A percentile compares a stretch with the other conserved stretches of the same genome.
phyloP scores from a whole-genome alignment of 1,284 basidiomycete species.

The Exobasidium cylindrosporum region DNA sequence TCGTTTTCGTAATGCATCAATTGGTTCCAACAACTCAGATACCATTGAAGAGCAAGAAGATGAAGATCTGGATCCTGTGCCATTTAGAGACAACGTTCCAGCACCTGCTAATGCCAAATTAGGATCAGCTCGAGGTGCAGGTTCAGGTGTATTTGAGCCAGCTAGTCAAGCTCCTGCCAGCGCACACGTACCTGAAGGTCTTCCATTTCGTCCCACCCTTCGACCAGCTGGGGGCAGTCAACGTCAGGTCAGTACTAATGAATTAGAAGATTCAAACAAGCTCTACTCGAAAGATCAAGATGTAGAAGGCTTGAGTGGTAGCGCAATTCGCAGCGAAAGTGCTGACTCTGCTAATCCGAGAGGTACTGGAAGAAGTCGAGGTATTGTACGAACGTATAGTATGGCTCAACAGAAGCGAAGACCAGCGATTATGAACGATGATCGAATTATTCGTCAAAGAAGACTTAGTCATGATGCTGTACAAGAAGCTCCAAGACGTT shows the following conservation, averaged over 20 bases:
- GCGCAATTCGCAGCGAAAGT: conserved; percentile 1
- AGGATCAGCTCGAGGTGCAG: conserved; percentile 10
- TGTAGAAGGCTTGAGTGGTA: not conserved
- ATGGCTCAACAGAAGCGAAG: conserved; percentile 51
- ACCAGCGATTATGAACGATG: conserved; percentile 44
- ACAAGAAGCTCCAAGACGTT: conserved; percentile 59
- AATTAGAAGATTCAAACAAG: conserved; percentile 5
- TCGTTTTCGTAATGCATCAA: conserved; percentile 10
- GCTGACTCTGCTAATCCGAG: not conserved
- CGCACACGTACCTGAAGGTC: conserved; percentile 8
- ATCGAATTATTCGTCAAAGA: conserved; percentile 45
- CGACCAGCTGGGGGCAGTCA: conserved; percentile 20
- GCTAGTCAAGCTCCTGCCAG: conserved; percentile 8
- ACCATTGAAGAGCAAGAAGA: conserved; percentile 12
- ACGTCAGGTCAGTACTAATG: conserved; percentile 12
- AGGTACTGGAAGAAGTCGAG: conserved; percentile 12
- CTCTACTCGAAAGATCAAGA: conserved; percentile 10
- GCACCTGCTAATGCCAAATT: not conserved
- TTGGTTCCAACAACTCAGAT: conserved; percentile 4
- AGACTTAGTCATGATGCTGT: conserved; percentile 55
- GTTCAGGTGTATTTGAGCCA: conserved; percentile 12
- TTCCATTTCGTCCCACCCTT: conserved; percentile 20
- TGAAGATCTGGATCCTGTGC: conserved; percentile 1
- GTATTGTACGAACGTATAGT: conserved; percentile 48
- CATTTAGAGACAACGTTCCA: not conserved